Conservation (phyloP, 345 rosid genomes). For the Pugionium dolabratum region DNA sequence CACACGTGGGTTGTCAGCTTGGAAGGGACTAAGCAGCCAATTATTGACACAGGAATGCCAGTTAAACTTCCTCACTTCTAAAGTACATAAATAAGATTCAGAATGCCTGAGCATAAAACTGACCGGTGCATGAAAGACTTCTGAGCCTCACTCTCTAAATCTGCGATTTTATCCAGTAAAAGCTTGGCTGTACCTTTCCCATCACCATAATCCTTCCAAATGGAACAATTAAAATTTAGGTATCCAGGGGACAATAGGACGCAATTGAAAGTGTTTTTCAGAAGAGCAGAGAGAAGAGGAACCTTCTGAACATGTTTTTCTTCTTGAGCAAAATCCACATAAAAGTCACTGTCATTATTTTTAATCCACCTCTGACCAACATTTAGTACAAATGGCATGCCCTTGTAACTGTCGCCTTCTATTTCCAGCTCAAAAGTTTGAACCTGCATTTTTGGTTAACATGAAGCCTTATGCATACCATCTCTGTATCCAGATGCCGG, state of each 20-base stretch:
- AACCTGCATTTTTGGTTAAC: conserved; percentile 53
- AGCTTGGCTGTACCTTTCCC: conserved; percentile 80
- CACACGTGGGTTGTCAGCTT: conserved; percentile 9
- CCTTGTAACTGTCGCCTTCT: conserved; percentile 66
- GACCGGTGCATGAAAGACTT: conserved; percentile 99
- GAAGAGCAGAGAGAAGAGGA: conserved; percentile 35
- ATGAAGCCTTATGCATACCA: conserved; percentile 22
- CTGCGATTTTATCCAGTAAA: conserved; percentile 74
- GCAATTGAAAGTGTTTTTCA: conserved; percentile 13
- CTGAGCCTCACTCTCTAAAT: conserved; percentile 89
- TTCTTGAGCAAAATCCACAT: conserved; percentile 58
- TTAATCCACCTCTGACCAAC: conserved; percentile 82
- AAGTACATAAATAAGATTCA: conserved; percentile 11
- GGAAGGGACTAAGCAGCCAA: background rate
- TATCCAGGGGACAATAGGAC: conserved; percentile 21
- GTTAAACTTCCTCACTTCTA: too few species aligned
- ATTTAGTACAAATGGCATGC: conserved; percentile 91
- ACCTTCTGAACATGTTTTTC: conserved; percentile 73
- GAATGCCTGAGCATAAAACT: conserved; percentile 40
- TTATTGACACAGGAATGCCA: too few species aligned
- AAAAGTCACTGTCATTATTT: conserved; percentile 73
- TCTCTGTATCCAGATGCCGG: conserved; percentile 28
- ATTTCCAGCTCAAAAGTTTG: conserved; percentile 71
- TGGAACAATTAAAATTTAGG: conserved; percentile 21
- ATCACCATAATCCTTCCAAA: conserved; percentile 69